Evolutionary conservation across 2,329 filamentous ascomycete species (phyloP), one percentile per base, ranked within the genome.

Genomic region (Capronia epimyces): DNA sequence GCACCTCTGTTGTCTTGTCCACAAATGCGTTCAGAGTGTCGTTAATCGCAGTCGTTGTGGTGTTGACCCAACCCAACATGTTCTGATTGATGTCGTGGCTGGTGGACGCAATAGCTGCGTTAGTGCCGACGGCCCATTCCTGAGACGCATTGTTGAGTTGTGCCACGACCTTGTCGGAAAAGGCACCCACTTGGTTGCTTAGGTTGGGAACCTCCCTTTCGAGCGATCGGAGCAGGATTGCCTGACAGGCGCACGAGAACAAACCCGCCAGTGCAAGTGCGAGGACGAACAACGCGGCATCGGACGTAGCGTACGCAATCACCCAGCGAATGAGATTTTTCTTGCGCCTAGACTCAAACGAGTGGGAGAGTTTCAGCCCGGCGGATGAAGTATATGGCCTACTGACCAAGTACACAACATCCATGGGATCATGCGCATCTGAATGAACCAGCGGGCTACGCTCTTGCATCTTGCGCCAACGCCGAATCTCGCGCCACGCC

Each of bases 351-450:
- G 67, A 79, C 46, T 78, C 79, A 69, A 91, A 82, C 51, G 74
- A 77, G 21, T 52, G 47, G 10, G 59, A 57, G 8, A 59, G 12
- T 69, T 79, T 84, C 65, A 95, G 78, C 34, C 90, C 91, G 22
- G 78, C 71, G 1, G 77, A 76, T 1, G 88, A 81, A 1, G 89
- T 87, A 61, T 84, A 81, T 1, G 91, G 89, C 18, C 89, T 81
- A 27, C 88, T 90, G 25, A 85, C 82, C 59, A 96, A 86, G 69
- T 96, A 95, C 36, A 95, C 81, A 29, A 90, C 82, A 65, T 97
- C 91, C 77, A 95, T 82, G 1, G 86, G 79, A 63, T 97, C 89
- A 64, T 83, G 82, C 24, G 81, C 78, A 49, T 84, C 75, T 59
- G 78, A 73, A 40, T 76, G 73, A 60, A 95, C 77, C 25, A 89